Evolutionary conservation across 129 eudicot species (phyloP).

Genomic region (Erigeron canadensis): DNA sequence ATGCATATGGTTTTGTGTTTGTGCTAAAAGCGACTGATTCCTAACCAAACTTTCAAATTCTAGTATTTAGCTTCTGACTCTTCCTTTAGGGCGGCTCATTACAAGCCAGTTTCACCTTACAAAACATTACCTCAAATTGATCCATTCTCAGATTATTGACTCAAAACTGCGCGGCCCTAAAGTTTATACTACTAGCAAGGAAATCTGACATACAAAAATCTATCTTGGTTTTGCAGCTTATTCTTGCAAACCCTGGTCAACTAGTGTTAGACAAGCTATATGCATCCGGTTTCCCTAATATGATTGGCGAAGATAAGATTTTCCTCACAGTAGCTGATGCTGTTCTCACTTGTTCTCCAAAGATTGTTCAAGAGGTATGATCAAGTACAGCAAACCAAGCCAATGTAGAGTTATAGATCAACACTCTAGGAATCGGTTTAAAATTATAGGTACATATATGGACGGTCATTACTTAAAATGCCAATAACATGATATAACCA

Average conservation of each 20-base stretch:
- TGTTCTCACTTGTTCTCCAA: conserved; percentile 52
- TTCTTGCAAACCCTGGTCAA: conserved; percentile 73
- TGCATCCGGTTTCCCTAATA: conserved; percentile 49
- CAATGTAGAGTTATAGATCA: conserved; percentile 22
- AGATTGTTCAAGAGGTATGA: conserved; percentile 38
- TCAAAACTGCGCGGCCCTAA: not conserved
- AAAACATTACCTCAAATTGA: not conserved
- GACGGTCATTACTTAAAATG: conserved; percentile 9
- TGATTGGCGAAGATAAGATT: conserved; percentile 65
- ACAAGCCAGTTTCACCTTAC: too few relatives aligned
- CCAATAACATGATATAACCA: conserved; percentile 5
- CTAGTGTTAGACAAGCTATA: conserved; percentile 65
- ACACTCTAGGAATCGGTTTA: conserved; percentile 18
- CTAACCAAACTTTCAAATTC: too few relatives aligned
- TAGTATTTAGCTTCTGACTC: too few relatives aligned
- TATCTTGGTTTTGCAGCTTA: conserved; percentile 45
- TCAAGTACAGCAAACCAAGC: not conserved
- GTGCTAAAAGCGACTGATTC: too few relatives aligned
- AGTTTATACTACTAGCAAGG: not conserved
- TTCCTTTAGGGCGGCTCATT: too few relatives aligned
- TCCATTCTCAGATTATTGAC: not conserved
- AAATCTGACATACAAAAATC: not conserved
- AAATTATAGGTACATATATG: not conserved
- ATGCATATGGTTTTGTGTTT: not conserved
- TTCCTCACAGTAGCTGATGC: conserved; percentile 73